These are phyloP conservation scores for Penicillium brasilianum DNA, from an alignment of 2,329 filamentous ascomycete genomes.

Conservation along the genomic window DNA sequence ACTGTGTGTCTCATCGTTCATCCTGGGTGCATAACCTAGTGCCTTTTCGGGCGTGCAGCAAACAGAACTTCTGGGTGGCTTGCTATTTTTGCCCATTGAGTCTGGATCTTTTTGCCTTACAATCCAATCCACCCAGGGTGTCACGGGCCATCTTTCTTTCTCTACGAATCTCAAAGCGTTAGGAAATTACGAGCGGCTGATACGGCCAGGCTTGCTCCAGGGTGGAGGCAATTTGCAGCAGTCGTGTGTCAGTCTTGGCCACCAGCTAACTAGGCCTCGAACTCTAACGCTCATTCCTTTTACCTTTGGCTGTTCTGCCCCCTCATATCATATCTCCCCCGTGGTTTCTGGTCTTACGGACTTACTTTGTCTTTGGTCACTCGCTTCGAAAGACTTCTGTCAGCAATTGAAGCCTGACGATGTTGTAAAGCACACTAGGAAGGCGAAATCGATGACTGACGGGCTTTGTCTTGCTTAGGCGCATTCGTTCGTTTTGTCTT, in stretches of 20 bases:
- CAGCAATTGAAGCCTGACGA: not conserved
- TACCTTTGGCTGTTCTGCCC: not conserved
- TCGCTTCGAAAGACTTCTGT: constrained; percentile 3
- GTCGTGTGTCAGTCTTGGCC: constrained; percentile 10
- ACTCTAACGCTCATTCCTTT: not conserved
- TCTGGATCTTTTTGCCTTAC: constrained; percentile 8
- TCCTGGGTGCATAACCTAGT: constrained; percentile 17
- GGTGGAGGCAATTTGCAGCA: constrained; percentile 10
- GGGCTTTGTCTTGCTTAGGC: constrained; percentile 12
- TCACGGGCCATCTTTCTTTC: constrained; percentile 13
- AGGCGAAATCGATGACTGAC: not conserved
- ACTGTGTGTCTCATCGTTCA: constrained; percentile 24
- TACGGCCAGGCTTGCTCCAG: constrained; percentile 1
- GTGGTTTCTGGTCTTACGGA: not conserved
- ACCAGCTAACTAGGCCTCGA: not conserved
- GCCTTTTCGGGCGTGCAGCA: constrained; percentile 15
- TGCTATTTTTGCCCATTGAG: constrained; percentile 26
- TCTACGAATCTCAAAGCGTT: constrained; percentile 11
- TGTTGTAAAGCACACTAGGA: not conserved
- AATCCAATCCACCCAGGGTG: constrained; percentile 11
- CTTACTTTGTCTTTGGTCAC: not conserved
- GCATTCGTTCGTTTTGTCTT: not conserved
- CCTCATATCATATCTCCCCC: constrained; percentile 8
- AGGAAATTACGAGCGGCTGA: constrained; percentile 23
- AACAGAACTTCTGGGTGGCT: constrained; percentile 11